Percentiles rank a stretch among this genome's conserved stretches.
Evolutionary conservation across 2,329 filamentous ascomycete genomes (phyloP).

Genomic region (Hawksworthiomyces lignivorus): DNA sequence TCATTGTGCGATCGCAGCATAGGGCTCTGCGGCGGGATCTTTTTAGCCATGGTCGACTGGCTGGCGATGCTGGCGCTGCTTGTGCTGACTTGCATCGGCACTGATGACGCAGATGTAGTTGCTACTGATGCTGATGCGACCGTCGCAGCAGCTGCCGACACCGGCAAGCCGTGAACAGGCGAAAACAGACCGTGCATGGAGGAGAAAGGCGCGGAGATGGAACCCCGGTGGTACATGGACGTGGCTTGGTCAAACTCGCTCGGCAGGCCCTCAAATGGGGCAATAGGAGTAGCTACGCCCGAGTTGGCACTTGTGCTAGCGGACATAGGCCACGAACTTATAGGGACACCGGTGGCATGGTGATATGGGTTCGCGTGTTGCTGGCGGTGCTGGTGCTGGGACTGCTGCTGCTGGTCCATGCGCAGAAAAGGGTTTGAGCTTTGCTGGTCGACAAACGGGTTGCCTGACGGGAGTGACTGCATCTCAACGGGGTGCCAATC

Average conservation of each 20-base stretch:
- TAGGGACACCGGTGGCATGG: slow-evolving; percentile 31
- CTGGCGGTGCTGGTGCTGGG: slow-evolving; percentile 29
- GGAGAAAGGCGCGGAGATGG: slow-evolving; percentile 48
- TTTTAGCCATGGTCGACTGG: slow-evolving; percentile 39
- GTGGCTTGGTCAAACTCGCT: slow-evolving; percentile 46
- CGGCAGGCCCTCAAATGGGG: slow-evolving; percentile 57
- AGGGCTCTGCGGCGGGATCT: slow-evolving; percentile 60
- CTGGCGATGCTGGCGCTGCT: slow-evolving; percentile 37
- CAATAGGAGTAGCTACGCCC: slow-evolving; percentile 67
- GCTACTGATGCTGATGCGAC: not conserved
- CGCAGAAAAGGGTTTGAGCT: slow-evolving; percentile 62
- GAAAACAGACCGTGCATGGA: slow-evolving; percentile 42
- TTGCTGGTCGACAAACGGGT: slow-evolving; percentile 51
- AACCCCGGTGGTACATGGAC: slow-evolving; percentile 42
- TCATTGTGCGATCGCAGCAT: slow-evolving; percentile 69
- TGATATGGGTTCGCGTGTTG: slow-evolving; percentile 27
- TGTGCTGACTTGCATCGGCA: slow-evolving; percentile 11
- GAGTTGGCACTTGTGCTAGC: slow-evolving; percentile 42
- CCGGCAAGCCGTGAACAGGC: slow-evolving; percentile 38
- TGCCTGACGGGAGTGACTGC: slow-evolving; percentile 56
- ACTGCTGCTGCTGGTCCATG: slow-evolving; percentile 43
- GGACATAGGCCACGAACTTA: slow-evolving; percentile 50
- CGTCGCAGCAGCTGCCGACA: slow-evolving; percentile 31
- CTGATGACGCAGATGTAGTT: slow-evolving; percentile 6
- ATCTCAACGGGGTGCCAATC: slow-evolving; percentile 58